Base-by-base conservation (phyloP, 495 filamentous ascomycete genomes). In the Aspergillus hancockii region DNA sequence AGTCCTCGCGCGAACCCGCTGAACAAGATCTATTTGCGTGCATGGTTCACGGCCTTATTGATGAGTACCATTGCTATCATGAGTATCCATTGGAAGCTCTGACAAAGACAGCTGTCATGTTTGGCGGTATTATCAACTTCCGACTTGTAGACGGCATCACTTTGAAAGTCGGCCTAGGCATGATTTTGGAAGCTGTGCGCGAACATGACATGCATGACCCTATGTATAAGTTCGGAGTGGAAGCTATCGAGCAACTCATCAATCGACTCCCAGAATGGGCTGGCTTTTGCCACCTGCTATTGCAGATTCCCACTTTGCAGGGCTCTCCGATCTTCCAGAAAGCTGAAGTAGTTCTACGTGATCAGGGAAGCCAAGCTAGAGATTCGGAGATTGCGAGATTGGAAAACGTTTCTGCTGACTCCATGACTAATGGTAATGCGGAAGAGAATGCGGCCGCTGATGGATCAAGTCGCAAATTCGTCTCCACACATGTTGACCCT, bases 161-260 rank as follows among this genome's bases (percentile, higher is more conserved):
- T 2, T 86, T 98, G 45, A 90, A 95, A 65, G 91, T 96, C 54
- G 94, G 89, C 12, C 77, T 97, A 46, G 91, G 88, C 6, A 98
- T 99, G 94, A 93, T 99, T 59, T 79, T 97, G 31, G 93, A 99
- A 71, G 90, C 95, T 14, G 92, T 98, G 13, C 79, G 89, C 47
- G 91, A 96, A 59, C 88, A 92, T 63, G 78, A 81, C 6, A 83
- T 89, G 10, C 88, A 93, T 16, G 83, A 90, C 51, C 85, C 89
- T 0, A 98, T 99, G 94, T 98, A 92, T 77, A 97, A 97, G 63
- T 99, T 99, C 69, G 94, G 94, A 1, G 82, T 98, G n/a, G 93
- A 98, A 68, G 95, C 94, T 8, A 86, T 99, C 32, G 85, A 96
- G 57, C 91, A 97, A 67, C 83, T 97, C 52, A 85, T 88, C 46